Evolutionary conservation across 2,329 filamentous ascomycete genomes (phyloP), one percentile per base, ranked within the genome.

Genomic region (Ceratocystis alfenasii): DNA sequence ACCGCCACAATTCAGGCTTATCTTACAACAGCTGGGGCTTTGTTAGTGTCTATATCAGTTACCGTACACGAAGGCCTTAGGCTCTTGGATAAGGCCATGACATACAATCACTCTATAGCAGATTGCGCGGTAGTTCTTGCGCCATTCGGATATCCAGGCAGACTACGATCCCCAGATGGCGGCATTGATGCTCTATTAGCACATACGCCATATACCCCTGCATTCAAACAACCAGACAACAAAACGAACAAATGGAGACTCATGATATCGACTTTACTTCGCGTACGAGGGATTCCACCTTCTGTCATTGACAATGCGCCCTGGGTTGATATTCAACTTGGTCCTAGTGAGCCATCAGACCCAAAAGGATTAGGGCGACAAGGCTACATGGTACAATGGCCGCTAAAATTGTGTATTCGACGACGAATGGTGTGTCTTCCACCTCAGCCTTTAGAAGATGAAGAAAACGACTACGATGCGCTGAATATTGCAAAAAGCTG

Each of bases 11-110:
- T 85, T 17, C 78, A 79, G 61, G 76, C 80, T 7, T 82, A 82
- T 68, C 71, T 85, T 63, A 84, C 82, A 5, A 84, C 80, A 1
- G 80, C 80, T 0, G 83, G 83, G 1, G 77, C 77, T 10, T 74
- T 85, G 6, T 73, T 84, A 15, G 74, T 83, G 30, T 78, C 77
- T 53, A 70, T 85, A 30, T 76, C 75, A 48, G 75, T 83, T 62
- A 76, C 79, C 2, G 71, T 76, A 48, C 78, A 80, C 53, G 74
- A 77, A 46, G 80, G 79, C 5, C 72, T 85, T 48, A 71, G 78
- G 15, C 76, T 76, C 1, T 74, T 80, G 20, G 78, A 79, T 17
- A 78, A 83, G 68, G 72, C 73, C 5, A 68, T 77, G 41, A 74
- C 74, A 15, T 72, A 75, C 15, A 76, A 75, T 50, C 69, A 78